These are phyloP conservation scores for Cymbidium sinense DNA, from an alignment of 106 monocot species.

Conservation along the genomic window DNA sequence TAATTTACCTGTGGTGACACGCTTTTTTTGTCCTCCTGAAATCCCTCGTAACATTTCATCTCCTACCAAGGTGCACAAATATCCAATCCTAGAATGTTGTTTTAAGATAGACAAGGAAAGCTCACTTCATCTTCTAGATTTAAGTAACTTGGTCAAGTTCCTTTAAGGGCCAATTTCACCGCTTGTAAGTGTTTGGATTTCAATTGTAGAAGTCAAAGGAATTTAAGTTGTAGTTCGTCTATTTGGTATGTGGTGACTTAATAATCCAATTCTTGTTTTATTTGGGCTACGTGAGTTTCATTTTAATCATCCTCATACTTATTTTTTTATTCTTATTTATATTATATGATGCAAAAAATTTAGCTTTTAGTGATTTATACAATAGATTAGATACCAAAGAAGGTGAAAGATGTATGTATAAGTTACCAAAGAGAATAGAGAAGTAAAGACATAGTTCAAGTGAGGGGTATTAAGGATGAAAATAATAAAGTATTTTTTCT, in stretches of 20 bases:
- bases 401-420: no score
- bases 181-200: not conserved
- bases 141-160: not conserved
- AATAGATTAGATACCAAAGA: no score
- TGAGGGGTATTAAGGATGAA: no score
- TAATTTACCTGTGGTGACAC: conserved; percentile 46
- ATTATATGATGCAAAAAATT: no score
- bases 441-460: no score
- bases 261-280: not conserved
- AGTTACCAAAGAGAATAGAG: no score
- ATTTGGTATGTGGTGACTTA: no score
- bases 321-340: no score
- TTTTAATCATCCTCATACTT: not conserved
- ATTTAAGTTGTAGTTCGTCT: not conserved
- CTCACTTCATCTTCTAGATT: not conserved
- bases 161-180: not conserved
- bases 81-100: conserved; percentile 42
- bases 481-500: no score
- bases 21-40: conserved; percentile 54
- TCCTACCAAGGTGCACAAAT: conserved; percentile 52
- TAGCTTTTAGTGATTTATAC: no score
- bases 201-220: not conserved
- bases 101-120: not conserved
- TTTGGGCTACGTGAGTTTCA: not conserved
- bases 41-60: conserved; percentile 55